Evolutionary conservation across 768 basidiomycete genomes (phyloP).

Genomic region (Boletus reticulatus): DNA sequence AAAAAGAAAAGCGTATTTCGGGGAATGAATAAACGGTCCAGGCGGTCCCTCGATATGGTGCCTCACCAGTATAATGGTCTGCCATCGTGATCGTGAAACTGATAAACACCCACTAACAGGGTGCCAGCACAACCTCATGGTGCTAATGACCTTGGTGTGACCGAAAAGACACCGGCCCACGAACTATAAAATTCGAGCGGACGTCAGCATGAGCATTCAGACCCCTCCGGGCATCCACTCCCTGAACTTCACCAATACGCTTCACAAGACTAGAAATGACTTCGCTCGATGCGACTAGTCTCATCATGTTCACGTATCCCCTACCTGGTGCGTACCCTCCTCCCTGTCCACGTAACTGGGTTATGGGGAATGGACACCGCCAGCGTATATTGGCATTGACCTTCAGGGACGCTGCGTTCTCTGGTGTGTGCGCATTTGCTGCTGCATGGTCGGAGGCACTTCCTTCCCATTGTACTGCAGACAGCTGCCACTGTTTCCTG

Average conservation of each 20-base stretch:
- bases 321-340: conserved; percentile 16
- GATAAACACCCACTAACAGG: conserved; percentile 22
- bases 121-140: conserved; percentile 23
- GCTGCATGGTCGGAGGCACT: conserved; percentile 36
- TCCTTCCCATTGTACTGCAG: conserved; percentile 38
- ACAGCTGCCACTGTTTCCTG: conserved; percentile 30
- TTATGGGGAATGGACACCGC: conserved; percentile 10
- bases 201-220: conserved; percentile 15
- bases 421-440: conserved; percentile 22
- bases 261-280: not conserved
- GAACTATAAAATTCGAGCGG: conserved; percentile 26
- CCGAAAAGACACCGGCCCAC: conserved; percentile 9
- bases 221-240: conserved; percentile 8
- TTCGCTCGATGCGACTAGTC: not conserved
- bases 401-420: conserved; percentile 17
- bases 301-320: not conserved
- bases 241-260: not conserved
- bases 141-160: conserved; percentile 7
- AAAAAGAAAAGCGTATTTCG: conserved; percentile 20
- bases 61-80: conserved; percentile 21
- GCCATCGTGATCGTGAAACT: conserved; percentile 26
- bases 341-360: conserved; percentile 12
- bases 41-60: conserved; percentile 26
- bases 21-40: conserved; percentile 25
- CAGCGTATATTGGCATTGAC: not conserved